These are phyloP conservation scores for Cercospora janseana DNA, from an alignment of 2,329 filamentous ascomycete species.

Conservation along the genomic window DNA sequence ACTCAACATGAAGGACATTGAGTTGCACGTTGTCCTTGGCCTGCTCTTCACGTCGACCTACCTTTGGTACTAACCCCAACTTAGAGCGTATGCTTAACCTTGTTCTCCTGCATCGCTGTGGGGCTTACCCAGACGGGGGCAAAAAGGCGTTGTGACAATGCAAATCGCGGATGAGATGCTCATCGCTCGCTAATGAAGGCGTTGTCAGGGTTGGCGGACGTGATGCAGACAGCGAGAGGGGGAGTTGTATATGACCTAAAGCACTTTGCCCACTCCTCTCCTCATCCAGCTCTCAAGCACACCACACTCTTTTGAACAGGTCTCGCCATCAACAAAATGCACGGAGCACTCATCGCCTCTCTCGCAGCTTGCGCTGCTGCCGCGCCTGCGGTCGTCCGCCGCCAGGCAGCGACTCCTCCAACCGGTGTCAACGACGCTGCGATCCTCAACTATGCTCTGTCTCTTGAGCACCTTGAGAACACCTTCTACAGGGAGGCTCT, in stretches of 20 bases:
- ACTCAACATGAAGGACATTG: not conserved
- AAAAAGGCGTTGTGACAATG: not conserved
- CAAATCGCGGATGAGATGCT: not conserved
- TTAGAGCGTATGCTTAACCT: conserved; percentile 18
- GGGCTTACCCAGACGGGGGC: not conserved
- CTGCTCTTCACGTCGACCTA: not conserved
- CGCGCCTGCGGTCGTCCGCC: conserved; percentile 22
- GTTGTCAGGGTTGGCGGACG: not conserved
- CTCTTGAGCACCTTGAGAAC: conserved; percentile 54
- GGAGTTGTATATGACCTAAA: not conserved
- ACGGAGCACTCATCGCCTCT: conserved; percentile 21
- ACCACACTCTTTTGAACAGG: not conserved
- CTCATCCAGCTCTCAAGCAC: not conserved
- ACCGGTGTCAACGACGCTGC: conserved; percentile 17
- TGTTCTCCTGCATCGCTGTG: conserved; percentile 2
- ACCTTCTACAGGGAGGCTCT: conserved; percentile 63
- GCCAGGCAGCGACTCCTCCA: conserved; percentile 18
- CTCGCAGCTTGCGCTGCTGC: conserved; percentile 26
- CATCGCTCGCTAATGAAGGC: conserved; percentile 3
- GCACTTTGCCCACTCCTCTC: not conserved
- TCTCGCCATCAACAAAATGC: conserved; percentile 20
- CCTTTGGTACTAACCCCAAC: not conserved
- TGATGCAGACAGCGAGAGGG: not conserved
- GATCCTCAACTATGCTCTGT: conserved; percentile 47
- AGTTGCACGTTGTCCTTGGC: not conserved